phyloP scores from a whole-genome alignment of 305 asterid genomes.

The Fraxinus dipetala region DNA sequence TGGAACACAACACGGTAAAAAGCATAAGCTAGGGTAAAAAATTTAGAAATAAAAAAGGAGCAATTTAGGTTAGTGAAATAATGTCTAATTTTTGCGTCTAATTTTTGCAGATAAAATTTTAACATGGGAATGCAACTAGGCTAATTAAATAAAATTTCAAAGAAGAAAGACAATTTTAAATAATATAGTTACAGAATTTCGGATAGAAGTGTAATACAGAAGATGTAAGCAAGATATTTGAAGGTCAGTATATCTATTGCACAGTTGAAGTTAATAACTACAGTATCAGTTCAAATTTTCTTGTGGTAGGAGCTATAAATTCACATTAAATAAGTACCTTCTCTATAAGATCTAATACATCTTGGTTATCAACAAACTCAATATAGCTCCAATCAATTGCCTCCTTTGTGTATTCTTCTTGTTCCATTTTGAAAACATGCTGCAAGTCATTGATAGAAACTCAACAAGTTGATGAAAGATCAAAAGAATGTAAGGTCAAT shows the following conservation, averaged over 20 bases:
- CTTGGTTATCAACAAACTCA: conserved; percentile 97
- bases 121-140: background rate
- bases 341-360: conserved; percentile 94
- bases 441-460: conserved; percentile 37
- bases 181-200: background rate
- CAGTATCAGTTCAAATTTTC: conserved; percentile 17
- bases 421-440: conserved; percentile 99
- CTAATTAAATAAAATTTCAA: background rate
- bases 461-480: conserved; percentile 29
- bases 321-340: conserved; percentile 50
- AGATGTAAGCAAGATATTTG: background rate
- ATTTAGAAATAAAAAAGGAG: background rate
- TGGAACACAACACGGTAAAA: background rate
- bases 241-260: background rate
- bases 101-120: background rate
- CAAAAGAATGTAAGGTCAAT: conserved; percentile 12
- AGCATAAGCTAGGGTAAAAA: conserved; percentile 4
- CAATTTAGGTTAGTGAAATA: background rate
- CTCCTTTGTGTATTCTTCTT: conserved; percentile 96
- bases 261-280: background rate
- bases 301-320: conserved; percentile 5
- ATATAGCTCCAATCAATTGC: conserved; percentile 96
- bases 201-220: background rate
- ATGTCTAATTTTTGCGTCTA: background rate
- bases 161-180: background rate